Base-by-base conservation (phyloP, 352 stramenopile genomes). In the Phytophthora uliginosa region DNA sequence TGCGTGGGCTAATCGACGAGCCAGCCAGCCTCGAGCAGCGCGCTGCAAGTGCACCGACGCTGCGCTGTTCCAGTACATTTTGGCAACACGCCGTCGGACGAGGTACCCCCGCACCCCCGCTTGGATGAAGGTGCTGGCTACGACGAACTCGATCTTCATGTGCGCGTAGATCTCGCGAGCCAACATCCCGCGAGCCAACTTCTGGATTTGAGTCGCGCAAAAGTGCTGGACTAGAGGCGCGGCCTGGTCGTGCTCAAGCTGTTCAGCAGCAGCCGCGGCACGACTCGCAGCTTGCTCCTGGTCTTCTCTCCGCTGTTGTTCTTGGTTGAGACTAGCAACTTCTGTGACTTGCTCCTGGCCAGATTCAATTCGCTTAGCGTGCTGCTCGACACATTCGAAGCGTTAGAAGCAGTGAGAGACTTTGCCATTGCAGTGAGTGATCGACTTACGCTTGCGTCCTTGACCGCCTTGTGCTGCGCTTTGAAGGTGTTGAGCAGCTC, bases 81-180 rank as follows among this genome's bases (percentile, higher is more conserved):
- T 86, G 0, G 83, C 84, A 0, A 94, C 86, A 3, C 83, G 78
- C 0, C 88, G 78, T 5, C 89, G 84, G 0, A 79, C 81, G 13
- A 95, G 72, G 33, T 94, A 96, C 0, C 89, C 89, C 1, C 89
- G 86, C 7, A 89, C 76, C 2, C 74, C 82, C 0, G 89, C 81
- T 45, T 97, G 86, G 56, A 97, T 96, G 57, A 86, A 94, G 20
- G 83, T 92, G 63, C 88, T 95, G 28, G 84, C 77, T 36, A 94
- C 82, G 40, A 83, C 85, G 24, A 84, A 93, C 65, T 89, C 82
- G 36, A 94, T 88, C 71, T 85, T 85, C 52, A 94, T 76, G 34
- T 63, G 74, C 15, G 76, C 80, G 47, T 86, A 95, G 50, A 74
- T 65, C 9, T 79, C 71, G 18, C 91, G 82, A 13, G 88, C 86